A percentile compares a stretch with the other conserved stretches of the same genome.
Conservation (phyloP, 2,329 filamentous ascomycete species). For the Cryphonectria nitschkei region DNA sequence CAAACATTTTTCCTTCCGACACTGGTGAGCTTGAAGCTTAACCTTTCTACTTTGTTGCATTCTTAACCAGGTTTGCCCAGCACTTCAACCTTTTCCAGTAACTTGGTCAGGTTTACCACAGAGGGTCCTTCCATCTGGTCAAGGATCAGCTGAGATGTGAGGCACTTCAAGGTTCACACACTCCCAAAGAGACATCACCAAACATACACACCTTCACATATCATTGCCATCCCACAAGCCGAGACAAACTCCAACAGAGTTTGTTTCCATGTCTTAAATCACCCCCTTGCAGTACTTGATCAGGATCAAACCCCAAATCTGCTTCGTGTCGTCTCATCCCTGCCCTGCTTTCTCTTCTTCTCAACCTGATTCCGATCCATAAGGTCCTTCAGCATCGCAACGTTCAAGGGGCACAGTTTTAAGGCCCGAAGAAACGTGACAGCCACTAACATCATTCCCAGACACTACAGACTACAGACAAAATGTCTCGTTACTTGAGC, state of each 20-base stretch:
- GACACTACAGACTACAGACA: background rate
- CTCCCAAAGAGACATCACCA: background rate
- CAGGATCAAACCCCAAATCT: background rate
- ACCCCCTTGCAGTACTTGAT: background rate
- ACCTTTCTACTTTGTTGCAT: background rate
- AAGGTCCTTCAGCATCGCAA: background rate
- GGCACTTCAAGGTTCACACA: background rate
- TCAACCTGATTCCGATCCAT: background rate
- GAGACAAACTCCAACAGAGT: background rate
- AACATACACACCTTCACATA: background rate
- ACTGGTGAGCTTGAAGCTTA: background rate
- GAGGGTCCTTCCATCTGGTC: background rate
- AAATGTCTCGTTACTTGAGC: constrained; percentile 25
- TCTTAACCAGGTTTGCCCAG: background rate
- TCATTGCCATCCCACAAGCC: background rate
- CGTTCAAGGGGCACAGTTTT: background rate
- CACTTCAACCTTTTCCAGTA: background rate
- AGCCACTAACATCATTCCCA: background rate
- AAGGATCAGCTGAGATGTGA: background rate
- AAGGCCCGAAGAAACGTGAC: background rate
- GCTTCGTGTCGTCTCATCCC: background rate
- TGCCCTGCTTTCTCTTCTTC: background rate
- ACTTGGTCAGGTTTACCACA: background rate
- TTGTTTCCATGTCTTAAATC: background rate
- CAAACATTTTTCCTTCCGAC: background rate